These are phyloP conservation scores for Butyriboletus loyo DNA, from an alignment of 768 basidiomycete genomes.

Conservation along the genomic window DNA sequence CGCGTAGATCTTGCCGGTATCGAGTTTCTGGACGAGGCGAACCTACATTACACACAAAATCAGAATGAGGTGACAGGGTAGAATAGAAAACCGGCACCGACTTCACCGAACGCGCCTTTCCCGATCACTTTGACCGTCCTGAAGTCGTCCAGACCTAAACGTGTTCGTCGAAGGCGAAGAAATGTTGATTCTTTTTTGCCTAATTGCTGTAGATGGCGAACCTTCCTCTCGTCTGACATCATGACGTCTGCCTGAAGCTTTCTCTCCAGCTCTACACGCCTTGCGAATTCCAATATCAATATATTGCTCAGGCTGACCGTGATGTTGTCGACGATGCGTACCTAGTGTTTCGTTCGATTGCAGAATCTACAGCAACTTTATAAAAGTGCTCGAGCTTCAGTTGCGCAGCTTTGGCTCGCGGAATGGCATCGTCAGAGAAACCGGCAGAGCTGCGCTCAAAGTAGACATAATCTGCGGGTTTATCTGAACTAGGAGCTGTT, in stretches of 20 bases:
- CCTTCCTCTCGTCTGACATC: conserved; percentile 82
- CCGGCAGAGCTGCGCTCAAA: conserved; percentile 78
- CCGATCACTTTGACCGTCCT: conserved; percentile 98
- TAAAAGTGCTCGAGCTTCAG: conserved; percentile 96
- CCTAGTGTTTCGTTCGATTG: conserved; percentile 92
- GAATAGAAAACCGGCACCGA: conserved; percentile 32
- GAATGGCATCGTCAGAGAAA: conserved; percentile 78
- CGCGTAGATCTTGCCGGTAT: conserved; percentile 97
- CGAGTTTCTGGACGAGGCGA: conserved; percentile 91
- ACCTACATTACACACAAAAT: conserved; percentile 42
- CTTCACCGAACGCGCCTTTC: conserved; percentile 98
- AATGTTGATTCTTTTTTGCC: conserved; percentile 89
- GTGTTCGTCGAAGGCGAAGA: conserved; percentile 83
- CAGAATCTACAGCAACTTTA: conserved; percentile 93
- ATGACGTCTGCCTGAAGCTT: conserved; percentile 65
- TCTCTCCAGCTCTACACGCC: conserved; percentile 86
- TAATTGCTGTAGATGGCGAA: conserved; percentile 75
- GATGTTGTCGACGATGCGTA: conserved; percentile 31
- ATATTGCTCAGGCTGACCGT: neutral
- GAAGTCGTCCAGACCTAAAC: conserved; percentile 89
- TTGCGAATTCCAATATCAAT: conserved; percentile 28
- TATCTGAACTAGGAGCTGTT: conserved; percentile 27
- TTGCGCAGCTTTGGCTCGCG: conserved; percentile 87
- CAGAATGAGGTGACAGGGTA: neutral
- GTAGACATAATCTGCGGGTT: conserved; percentile 78